These are phyloP conservation scores for Cystobasidium ongulense DNA, from an alignment of 768 basidiomycete species.

Conservation along the genomic window DNA sequence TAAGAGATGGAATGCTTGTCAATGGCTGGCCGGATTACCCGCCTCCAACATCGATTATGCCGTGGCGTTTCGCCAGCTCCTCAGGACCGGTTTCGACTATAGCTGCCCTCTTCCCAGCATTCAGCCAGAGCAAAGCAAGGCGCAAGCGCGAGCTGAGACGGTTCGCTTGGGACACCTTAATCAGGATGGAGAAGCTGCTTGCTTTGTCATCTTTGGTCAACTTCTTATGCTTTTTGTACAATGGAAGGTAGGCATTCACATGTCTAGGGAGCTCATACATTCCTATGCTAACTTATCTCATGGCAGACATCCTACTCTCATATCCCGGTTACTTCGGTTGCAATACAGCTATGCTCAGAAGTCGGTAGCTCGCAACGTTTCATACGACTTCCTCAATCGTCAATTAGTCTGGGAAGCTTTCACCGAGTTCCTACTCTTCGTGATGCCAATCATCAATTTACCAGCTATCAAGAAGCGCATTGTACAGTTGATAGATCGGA, in stretches of 20 bases:
- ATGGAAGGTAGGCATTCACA: conserved; percentile 60
- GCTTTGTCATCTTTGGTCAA: conserved; percentile 51
- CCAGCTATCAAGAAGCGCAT: conserved; percentile 58
- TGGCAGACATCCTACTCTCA: conserved; percentile 70
- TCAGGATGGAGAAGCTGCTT: conserved; percentile 33
- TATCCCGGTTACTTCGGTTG: conserved; percentile 69
- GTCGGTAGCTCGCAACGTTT: conserved; percentile 70
- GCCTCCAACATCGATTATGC: conserved; percentile 26
- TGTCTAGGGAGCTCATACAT: neutral
- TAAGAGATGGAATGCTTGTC: conserved; percentile 36
- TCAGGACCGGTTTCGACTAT: neutral
- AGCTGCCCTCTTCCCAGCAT: neutral
- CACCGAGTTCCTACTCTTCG: conserved; percentile 90
- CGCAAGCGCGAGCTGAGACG: conserved; percentile 36
- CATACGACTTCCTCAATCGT: conserved; percentile 98
- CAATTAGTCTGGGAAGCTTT: conserved; percentile 99
- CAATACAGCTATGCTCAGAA: conserved; percentile 63
- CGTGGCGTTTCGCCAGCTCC: neutral
- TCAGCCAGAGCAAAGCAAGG: conserved; percentile 10
- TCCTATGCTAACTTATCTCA: neutral
- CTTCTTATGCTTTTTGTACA: conserved; percentile 73
- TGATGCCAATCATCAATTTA: conserved; percentile 73
- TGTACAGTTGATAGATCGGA: conserved; percentile 44
- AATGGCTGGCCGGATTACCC: conserved; percentile 40
- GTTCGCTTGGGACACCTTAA: conserved; percentile 36